Evolutionary conservation across 345 rosid species (phyloP).

Genomic region (Hypericum androsaemum): DNA sequence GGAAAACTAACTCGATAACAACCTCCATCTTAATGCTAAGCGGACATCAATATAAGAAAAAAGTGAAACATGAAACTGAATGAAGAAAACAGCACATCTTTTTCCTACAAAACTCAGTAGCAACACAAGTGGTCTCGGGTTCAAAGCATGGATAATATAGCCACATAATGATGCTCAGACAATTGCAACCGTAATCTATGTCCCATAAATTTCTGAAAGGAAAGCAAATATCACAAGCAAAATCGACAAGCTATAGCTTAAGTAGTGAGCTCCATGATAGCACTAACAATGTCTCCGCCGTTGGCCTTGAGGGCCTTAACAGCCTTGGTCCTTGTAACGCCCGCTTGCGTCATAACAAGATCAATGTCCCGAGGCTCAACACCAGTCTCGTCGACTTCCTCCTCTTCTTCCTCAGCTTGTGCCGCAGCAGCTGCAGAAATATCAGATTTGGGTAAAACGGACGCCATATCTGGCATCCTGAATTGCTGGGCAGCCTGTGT

Average conservation of each 20-base stretch:
- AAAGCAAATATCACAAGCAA: no score
- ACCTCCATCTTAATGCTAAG: no score
- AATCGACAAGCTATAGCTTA: slow-evolving; percentile 13
- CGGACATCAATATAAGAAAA: no score
- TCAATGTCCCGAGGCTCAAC: slow-evolving; percentile 76
- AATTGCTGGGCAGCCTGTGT: slow-evolving; percentile 87
- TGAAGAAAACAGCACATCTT: no score
- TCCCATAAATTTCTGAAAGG: no score
- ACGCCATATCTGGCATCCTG: slow-evolving; percentile 64
- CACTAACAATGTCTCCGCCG: slow-evolving; percentile 81
- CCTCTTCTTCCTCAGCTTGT: slow-evolving; percentile 63
- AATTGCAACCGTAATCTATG: no score
- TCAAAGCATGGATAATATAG: no score
- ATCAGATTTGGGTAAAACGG: slow-evolving; percentile 49
- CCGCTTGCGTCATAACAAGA: slow-evolving; percentile 79
- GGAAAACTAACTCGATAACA: no score
- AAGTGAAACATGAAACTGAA: no score
- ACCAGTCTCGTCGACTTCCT: slow-evolving; percentile 64
- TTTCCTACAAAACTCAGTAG: no score
- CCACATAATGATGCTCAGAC: no score
- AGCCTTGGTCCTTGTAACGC: slow-evolving; percentile 60
- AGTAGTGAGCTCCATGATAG: slow-evolving; percentile 85
- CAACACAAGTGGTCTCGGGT: no score
- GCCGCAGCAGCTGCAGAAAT: slow-evolving; percentile 22
- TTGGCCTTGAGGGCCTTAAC: slow-evolving; percentile 67